Percentiles rank a stretch among this genome's conserved stretches.
Conservation (phyloP, 2,329 filamentous ascomycete genomes). For the Ascochyta fabae region DNA sequence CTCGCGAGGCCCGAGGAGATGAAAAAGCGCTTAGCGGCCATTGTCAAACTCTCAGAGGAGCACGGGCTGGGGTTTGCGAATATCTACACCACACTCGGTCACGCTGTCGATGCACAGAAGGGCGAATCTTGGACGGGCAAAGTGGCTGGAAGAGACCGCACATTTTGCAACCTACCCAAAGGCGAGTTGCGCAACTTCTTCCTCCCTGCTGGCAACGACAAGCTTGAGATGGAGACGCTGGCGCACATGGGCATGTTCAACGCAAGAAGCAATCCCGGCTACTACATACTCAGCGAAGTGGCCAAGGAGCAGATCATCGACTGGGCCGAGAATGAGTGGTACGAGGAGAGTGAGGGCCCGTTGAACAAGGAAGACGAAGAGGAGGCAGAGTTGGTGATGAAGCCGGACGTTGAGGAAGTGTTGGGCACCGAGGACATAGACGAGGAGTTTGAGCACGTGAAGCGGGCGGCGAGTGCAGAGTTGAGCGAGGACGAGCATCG, state of each 20-base stretch:
- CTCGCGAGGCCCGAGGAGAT: constrained; percentile 85
- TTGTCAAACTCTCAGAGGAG: constrained; percentile 69
- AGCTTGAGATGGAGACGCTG: constrained; percentile 75
- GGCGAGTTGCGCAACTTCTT: constrained; percentile 42
- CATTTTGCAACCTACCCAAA: constrained; percentile 76
- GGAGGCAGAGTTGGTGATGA: constrained; percentile 42
- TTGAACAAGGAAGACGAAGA: constrained; percentile 36
- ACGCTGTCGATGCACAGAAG: constrained; percentile 61
- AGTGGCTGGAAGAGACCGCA: constrained; percentile 74
- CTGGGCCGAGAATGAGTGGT: constrained; percentile 72
- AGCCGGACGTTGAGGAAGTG: constrained; percentile 19
- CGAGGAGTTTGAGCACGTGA: constrained; percentile 37
- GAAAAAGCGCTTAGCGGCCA: constrained; percentile 71
- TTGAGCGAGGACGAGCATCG: constrained; percentile 4
- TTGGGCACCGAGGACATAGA: constrained; percentile 25
- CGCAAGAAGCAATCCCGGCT: constrained; percentile 73
- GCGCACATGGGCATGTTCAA: constrained; percentile 87
- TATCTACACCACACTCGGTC: constrained; percentile 83
- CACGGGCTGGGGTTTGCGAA: constrained; percentile 80
- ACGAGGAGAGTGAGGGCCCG: constrained; percentile 55
- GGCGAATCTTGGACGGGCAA: constrained; percentile 54
- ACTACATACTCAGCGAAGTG: constrained; percentile 69
- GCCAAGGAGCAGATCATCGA: constrained; percentile 69
- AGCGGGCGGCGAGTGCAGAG: constrained; percentile 9
- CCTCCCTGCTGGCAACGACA: constrained; percentile 70